Evolutionary conservation across 2,329 filamentous ascomycete species (phyloP).

Genomic region (Fusarium compactum): DNA sequence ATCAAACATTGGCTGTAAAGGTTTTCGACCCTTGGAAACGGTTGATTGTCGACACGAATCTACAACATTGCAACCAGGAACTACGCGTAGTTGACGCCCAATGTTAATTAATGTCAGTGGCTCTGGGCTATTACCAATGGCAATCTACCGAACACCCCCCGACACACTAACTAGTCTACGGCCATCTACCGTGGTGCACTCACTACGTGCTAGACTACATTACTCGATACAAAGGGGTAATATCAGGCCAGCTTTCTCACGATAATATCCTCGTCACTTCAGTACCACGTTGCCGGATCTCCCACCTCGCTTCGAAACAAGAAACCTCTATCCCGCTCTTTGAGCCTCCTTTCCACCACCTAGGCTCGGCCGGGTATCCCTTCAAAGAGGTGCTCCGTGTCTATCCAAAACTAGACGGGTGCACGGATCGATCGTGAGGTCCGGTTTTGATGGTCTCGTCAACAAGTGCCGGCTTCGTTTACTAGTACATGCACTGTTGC

Average conservation of each 20-base stretch:
- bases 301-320: slow-evolving; percentile 31
- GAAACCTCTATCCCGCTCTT: slow-evolving; percentile 30
- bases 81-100: slow-evolving; percentile 8
- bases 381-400: slow-evolving; percentile 32
- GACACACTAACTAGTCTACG: slow-evolving; percentile 10
- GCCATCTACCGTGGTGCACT: slow-evolving; percentile 22
- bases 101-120: slow-evolving; percentile 1
- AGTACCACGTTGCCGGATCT: slow-evolving; percentile 12
- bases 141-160: slow-evolving; percentile 24
- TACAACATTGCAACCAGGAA: background rate
- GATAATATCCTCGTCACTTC: background rate
- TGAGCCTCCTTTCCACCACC: slow-evolving; percentile 33
- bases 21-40: slow-evolving; percentile 5
- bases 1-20: slow-evolving; percentile 14
- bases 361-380: slow-evolving; percentile 31
- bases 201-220: slow-evolving; percentile 16
- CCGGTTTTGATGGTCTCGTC: slow-evolving; percentile 23
- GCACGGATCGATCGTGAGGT: slow-evolving; percentile 36
- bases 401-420: slow-evolving; percentile 29
- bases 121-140: slow-evolving; percentile 12
- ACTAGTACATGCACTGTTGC: slow-evolving; percentile 13
- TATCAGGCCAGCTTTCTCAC: slow-evolving; percentile 12
- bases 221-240: slow-evolving; percentile 36
- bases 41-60: background rate
- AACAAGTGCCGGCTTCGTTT: slow-evolving; percentile 39